Evolutionary conservation across 306 rosid species (phyloP).

Genomic region (Cicer chorassanicum): DNA sequence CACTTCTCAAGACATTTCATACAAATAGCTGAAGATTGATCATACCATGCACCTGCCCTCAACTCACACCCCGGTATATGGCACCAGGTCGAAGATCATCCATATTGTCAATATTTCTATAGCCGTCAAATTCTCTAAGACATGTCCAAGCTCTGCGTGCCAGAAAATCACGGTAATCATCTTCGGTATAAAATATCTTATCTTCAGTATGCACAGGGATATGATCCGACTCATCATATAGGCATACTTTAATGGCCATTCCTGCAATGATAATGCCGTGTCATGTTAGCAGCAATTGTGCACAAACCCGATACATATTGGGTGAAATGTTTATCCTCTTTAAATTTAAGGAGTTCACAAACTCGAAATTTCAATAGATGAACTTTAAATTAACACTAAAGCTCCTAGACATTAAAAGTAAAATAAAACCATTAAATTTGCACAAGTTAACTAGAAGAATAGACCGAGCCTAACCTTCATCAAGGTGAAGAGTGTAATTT

Average conservation of each 20-base stretch:
- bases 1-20: constrained; percentile 18
- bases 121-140: constrained; percentile 81
- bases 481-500: constrained; percentile 90
- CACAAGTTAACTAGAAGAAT: constrained; percentile 32
- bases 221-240: constrained; percentile 85
- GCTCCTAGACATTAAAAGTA: not conserved
- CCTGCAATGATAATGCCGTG: constrained; percentile 63
- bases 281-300: constrained; percentile 30
- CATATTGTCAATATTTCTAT: constrained; percentile 81
- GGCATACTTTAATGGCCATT: constrained; percentile 77
- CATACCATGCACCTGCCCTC: constrained; percentile 48
- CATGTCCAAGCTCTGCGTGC: constrained; percentile 78
- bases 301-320: not conserved
- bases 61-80: constrained; percentile 79
- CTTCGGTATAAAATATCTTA: constrained; percentile 82
- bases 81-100: constrained; percentile 94
- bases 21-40: constrained; percentile 33
- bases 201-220: constrained; percentile 84
- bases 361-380: constrained; percentile 20
- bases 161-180: constrained; percentile 82
- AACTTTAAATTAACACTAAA: not conserved
- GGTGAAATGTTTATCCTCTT: constrained; percentile 20
- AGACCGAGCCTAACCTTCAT: constrained; percentile 65
- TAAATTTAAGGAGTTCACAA: constrained; percentile 19
- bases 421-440: constrained; percentile 20